Conservation (phyloP, 805 yeast genomes). For the Yarrowia sp. region DNA sequence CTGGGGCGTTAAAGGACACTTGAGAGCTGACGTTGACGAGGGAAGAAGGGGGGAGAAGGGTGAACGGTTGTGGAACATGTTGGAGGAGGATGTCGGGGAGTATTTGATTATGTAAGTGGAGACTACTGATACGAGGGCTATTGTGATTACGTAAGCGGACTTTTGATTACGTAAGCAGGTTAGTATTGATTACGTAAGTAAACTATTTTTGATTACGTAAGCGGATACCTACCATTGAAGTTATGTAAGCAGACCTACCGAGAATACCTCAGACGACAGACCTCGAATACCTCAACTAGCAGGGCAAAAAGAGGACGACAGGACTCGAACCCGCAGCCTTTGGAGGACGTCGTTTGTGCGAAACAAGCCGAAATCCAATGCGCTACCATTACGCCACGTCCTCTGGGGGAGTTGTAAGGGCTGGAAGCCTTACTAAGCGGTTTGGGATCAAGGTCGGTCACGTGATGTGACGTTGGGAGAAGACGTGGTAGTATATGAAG, state of each 20-base stretch:
- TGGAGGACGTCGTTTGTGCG: slow-evolving; percentile 16
- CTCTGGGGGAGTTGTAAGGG: slow-evolving; percentile 5
- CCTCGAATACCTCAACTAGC: neutral
- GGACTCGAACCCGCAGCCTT: slow-evolving; percentile 30
- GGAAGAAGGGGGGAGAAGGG: slow-evolving; percentile 51
- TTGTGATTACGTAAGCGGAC: neutral
- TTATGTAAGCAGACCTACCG: neutral
- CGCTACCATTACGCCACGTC: slow-evolving; percentile 29
- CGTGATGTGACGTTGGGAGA: no score
- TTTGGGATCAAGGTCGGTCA: no score
- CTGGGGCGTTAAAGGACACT: slow-evolving; percentile 53
- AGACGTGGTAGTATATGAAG: no score
- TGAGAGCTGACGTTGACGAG: slow-evolving; percentile 52
- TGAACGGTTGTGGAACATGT: slow-evolving; percentile 50
- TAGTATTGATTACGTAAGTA: no score
- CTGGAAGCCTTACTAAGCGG: no score
- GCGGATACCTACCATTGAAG: neutral
- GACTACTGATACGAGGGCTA: no score
- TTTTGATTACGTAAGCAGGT: no score
- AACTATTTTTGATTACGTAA: no score
- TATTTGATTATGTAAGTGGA: neutral
- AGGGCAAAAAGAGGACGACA: slow-evolving; percentile 11
- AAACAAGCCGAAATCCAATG: slow-evolving; percentile 23
- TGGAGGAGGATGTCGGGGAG: slow-evolving; percentile 46
- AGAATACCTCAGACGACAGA: no score